phyloP scores from a whole-genome alignment of 371 early-diverging fungal genomes.

The Saksenaea oblongispora region DNA sequence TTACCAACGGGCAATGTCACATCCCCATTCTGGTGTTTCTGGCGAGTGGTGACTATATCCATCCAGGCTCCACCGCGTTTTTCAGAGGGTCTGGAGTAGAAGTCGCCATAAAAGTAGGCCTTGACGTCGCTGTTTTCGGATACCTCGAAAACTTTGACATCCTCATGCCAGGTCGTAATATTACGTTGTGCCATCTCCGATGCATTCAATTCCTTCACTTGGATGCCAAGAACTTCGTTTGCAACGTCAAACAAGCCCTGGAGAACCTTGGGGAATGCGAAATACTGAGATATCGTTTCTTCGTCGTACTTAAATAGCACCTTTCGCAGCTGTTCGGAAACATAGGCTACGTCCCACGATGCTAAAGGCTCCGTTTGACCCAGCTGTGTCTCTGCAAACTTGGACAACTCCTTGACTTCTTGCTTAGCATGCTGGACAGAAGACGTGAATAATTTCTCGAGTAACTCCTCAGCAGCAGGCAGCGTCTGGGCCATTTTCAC shows the following conservation, averaged over 20 bases:
- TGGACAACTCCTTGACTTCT: slow-evolving; percentile 49
- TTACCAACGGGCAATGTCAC: slow-evolving; percentile 58
- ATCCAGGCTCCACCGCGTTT: slow-evolving; percentile 79
- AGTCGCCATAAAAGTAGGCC: slow-evolving; percentile 73
- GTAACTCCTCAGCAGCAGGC: slow-evolving; percentile 45
- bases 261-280: slow-evolving; percentile 64
- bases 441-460: slow-evolving; percentile 51
- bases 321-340: slow-evolving; percentile 64
- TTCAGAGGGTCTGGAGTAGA: slow-evolving; percentile 64
- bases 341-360: slow-evolving; percentile 63
- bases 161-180: slow-evolving; percentile 62
- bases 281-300: slow-evolving; percentile 63
- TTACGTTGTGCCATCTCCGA: slow-evolving; percentile 38
- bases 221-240: slow-evolving; percentile 57
- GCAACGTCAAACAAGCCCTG: slow-evolving; percentile 62
- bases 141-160: slow-evolving; percentile 67
- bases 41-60: slow-evolving; percentile 65
- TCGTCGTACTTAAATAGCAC: slow-evolving; percentile 61
- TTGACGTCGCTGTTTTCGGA: slow-evolving; percentile 50
- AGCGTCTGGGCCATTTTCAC: slow-evolving; percentile 66
- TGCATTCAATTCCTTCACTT: slow-evolving; percentile 47
- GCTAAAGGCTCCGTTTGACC: slow-evolving; percentile 44
- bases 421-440: slow-evolving; percentile 50
- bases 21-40: slow-evolving; percentile 45
- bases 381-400: slow-evolving; percentile 48